These are phyloP conservation scores for Ascochyta koolunga DNA, from an alignment of 2,329 filamentous ascomycete genomes.

Conservation along the genomic window DNA sequence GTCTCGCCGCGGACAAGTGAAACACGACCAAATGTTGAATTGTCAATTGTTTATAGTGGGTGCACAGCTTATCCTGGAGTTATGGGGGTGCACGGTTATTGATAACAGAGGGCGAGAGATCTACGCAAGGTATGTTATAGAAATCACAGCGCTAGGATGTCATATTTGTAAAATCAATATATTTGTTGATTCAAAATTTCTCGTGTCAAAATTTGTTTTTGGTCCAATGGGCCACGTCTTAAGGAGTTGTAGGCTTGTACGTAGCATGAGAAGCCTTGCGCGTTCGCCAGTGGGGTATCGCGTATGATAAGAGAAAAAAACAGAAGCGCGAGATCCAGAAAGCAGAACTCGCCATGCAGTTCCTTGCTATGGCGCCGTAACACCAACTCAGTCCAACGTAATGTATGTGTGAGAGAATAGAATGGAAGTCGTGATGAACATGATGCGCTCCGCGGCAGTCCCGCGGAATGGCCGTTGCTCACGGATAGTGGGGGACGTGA, in stretches of 20 bases:
- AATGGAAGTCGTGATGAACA: background rate
- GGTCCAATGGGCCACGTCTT: conserved; percentile 39
- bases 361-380: conserved; percentile 8
- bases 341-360: conserved; percentile 1
- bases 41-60: too few relatives aligned
- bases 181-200: too few relatives aligned
- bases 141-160: background rate
- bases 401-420: background rate
- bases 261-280: conserved; percentile 43
- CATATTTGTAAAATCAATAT: background rate
- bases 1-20: background rate
- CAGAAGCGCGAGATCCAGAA: background rate
- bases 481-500: conserved; percentile 8
- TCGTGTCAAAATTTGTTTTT: conserved; percentile 38
- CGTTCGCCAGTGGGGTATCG: conserved; percentile 44
- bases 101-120: too few relatives aligned
- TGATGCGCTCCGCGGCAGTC: conserved; percentile 1
- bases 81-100: too few relatives aligned
- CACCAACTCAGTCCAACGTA: conserved; percentile 3
- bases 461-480: conserved; percentile 1
- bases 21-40: too few relatives aligned
- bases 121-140: too few relatives aligned
- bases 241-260: conserved; percentile 31
- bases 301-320: conserved; percentile 15
- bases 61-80: too few relatives aligned